Evolutionary conservation across 257 asterid genomes (phyloP).

Genomic region (Forsythia viridissima): DNA sequence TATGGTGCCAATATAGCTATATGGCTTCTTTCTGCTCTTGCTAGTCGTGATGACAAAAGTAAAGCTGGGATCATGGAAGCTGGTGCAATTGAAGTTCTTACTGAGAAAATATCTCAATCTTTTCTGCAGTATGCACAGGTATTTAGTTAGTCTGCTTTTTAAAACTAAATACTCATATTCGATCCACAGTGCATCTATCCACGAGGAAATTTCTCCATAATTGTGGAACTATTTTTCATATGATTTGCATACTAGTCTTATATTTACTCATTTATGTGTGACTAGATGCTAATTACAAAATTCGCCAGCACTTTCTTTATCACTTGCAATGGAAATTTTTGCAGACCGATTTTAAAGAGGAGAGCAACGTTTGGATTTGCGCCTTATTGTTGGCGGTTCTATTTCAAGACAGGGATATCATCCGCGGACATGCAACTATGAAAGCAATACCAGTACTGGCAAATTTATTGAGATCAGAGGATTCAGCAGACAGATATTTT

Average conservation of each 20-base stretch:
- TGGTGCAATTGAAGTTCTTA: constrained; percentile 90
- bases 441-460: constrained; percentile 83
- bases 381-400: constrained; percentile 75
- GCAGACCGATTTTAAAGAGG: constrained; percentile 87
- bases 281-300: constrained; percentile 5
- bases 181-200: constrained; percentile 3
- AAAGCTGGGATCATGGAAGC: constrained; percentile 85
- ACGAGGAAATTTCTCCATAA: constrained; percentile 8
- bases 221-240: constrained; percentile 13
- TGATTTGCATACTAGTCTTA: background rate
- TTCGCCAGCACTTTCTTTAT: constrained; percentile 16
- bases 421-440: constrained; percentile 82
- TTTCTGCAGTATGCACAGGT: constrained; percentile 73
- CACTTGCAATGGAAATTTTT: constrained; percentile 6
- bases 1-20: constrained; percentile 71
- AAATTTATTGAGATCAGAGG: constrained; percentile 84
- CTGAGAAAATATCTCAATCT: constrained; percentile 73
- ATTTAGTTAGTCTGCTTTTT: constrained; percentile 15
- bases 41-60: constrained; percentile 68
- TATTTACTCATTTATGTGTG: constrained; percentile 13
- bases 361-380: constrained; percentile 81
- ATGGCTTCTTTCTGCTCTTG: constrained; percentile 92
- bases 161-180: constrained; percentile 1
- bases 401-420: constrained; percentile 87
- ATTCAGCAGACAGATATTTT: constrained; percentile 82